Percentiles rank a stretch among this genome's conserved stretches.
Evolutionary conservation across 2,329 filamentous ascomycete genomes (phyloP).

Genomic region (Annulohypoxylon truncatum): DNA sequence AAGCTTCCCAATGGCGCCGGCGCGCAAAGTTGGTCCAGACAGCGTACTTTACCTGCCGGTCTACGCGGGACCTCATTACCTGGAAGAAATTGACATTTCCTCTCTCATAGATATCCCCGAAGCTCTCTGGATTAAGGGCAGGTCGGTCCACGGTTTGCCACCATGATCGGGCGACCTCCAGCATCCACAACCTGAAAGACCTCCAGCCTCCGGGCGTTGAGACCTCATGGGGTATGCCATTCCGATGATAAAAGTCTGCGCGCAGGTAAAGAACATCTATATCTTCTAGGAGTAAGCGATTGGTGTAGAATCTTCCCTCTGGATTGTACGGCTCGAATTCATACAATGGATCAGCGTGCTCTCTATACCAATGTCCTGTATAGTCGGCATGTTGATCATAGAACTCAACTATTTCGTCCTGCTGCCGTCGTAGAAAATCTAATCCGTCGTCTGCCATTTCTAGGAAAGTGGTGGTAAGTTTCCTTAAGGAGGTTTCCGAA

Average conservation of each 20-base stretch:
- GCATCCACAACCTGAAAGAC: slow-evolving; percentile 21
- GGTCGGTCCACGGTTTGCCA: neutral
- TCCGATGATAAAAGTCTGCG: neutral
- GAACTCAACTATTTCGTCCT: too few species aligned
- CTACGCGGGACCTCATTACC: slow-evolving; percentile 17
- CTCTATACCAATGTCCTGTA: neutral
- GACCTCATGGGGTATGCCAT: slow-evolving; percentile 20
- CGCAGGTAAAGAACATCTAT: neutral
- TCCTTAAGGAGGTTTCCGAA: too few species aligned
- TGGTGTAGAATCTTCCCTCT: neutral
- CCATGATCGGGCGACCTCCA: neutral
- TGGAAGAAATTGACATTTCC: slow-evolving; percentile 19
- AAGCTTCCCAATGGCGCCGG: neutral
- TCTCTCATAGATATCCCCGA: neutral
- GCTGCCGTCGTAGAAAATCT: too few species aligned
- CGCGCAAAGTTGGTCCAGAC: neutral
- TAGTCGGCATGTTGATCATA: neutral
- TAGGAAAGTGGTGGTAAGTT: too few species aligned
- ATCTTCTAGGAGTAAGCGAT: neutral
- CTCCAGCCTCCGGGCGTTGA: neutral
- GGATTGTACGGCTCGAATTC: neutral
- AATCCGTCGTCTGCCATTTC: too few species aligned
- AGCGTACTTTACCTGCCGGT: neutral
- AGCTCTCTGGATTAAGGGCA: neutral
- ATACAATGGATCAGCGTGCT: neutral